phyloP scores from a whole-genome alignment of 441 rosid genomes.

The Euphorbia celastroides region DNA sequence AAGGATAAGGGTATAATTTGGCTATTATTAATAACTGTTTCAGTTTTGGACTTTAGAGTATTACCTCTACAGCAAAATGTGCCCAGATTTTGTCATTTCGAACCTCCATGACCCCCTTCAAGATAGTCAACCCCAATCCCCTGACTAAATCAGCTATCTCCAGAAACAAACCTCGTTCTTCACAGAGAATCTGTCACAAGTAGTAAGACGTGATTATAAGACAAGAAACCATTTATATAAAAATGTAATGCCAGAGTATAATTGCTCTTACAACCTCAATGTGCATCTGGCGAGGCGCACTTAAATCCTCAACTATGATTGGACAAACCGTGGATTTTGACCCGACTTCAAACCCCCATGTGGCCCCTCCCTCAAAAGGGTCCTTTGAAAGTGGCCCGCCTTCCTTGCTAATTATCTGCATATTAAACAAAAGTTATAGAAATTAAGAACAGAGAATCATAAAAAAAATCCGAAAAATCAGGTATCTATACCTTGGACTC shows the following conservation, averaged over 20 bases:
- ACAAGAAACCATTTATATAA: conserved; percentile 5
- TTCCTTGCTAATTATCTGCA: conserved; percentile 57
- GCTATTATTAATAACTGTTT: background rate
- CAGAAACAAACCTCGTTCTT: conserved; percentile 80
- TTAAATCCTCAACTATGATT: conserved; percentile 87
- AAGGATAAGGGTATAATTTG: background rate
- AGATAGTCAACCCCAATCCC: conserved; percentile 84
- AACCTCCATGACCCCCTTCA: conserved; percentile 88
- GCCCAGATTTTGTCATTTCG: conserved; percentile 83
- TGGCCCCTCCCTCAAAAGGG: conserved; percentile 81
- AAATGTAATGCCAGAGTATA: conserved; percentile 11
- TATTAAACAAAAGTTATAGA: conserved; percentile 5
- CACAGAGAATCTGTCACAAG: conserved; percentile 74
- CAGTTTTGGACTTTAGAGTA: background rate
- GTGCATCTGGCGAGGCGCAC: conserved; percentile 78
- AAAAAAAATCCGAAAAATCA: background rate
- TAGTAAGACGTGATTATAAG: conserved; percentile 6
- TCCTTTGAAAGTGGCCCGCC: conserved; percentile 47
- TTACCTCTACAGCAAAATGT: conserved; percentile 84
- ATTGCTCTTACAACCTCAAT: conserved; percentile 60
- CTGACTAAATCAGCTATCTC: conserved; percentile 87
- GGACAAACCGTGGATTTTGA: conserved; percentile 83
- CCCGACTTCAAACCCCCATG: conserved; percentile 95
- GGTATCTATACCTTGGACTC: conserved; percentile 63
- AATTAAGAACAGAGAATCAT: background rate